A percentile compares a stretch with the other conserved stretches of the same genome.
phyloP scores from a whole-genome alignment of 1,284 basidiomycete genomes.

The Pisolithus thermaeus region DNA sequence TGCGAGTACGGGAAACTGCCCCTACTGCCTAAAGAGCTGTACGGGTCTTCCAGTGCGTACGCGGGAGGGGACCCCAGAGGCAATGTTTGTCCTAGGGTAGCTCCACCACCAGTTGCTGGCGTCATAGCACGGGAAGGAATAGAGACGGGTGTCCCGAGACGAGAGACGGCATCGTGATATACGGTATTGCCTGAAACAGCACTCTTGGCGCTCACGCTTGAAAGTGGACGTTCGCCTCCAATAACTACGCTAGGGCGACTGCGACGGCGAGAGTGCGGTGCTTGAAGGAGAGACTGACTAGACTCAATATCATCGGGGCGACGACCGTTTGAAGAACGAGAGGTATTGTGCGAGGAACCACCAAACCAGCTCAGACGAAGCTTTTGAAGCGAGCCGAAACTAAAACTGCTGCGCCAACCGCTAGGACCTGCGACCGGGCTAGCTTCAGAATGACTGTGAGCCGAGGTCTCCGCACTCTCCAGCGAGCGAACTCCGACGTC shows the following conservation, averaged over 20 bases:
- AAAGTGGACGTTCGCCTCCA: slow-evolving; percentile 47
- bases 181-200: slow-evolving; percentile 47
- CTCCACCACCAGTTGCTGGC: slow-evolving; percentile 27
- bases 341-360: slow-evolving; percentile 28
- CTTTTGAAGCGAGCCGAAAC: slow-evolving; percentile 38
- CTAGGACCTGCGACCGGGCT: slow-evolving; percentile 22
- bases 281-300: slow-evolving; percentile 30
- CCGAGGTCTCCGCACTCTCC: slow-evolving; percentile 18
- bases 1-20: slow-evolving; percentile 16
- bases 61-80: slow-evolving; percentile 29
- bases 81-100: slow-evolving; percentile 11
- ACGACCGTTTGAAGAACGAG: slow-evolving; percentile 31
- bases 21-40: slow-evolving; percentile 16
- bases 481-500: slow-evolving; percentile 34
- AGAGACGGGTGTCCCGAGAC: slow-evolving; percentile 44
- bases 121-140: slow-evolving; percentile 40
- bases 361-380: slow-evolving; percentile 51
- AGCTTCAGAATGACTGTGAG: slow-evolving; percentile 20
- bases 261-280: slow-evolving; percentile 18
- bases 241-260: slow-evolving; percentile 28
- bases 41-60: slow-evolving; percentile 30
- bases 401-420: slow-evolving; percentile 32
- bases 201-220: slow-evolving; percentile 48
- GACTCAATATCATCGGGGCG: slow-evolving; percentile 42
- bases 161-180: slow-evolving; percentile 55